phyloP scores from a whole-genome alignment of 768 basidiomycete species.

The Lactarius akahatsu region DNA sequence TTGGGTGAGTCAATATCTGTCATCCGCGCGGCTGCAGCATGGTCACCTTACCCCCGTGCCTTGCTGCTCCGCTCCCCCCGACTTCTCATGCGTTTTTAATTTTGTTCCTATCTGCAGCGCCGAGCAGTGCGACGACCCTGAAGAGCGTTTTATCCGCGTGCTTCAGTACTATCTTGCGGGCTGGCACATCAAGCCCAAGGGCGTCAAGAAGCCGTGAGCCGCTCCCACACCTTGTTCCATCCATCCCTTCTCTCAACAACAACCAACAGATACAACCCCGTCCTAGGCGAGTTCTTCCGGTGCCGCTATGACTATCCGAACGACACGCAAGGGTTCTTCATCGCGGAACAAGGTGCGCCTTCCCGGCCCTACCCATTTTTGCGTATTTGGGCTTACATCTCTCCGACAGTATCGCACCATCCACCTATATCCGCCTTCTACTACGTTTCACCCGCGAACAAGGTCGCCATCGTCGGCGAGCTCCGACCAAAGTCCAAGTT shows the following conservation, averaged over 20 bases:
- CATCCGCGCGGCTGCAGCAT: slow-evolving; percentile 14
- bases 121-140: slow-evolving; percentile 73
- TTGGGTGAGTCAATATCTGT: slow-evolving; percentile 63
- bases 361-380: not conserved
- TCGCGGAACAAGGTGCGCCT: slow-evolving; percentile 85
- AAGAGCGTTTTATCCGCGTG: slow-evolving; percentile 89
- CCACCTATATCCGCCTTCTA: slow-evolving; percentile 95
- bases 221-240: slow-evolving; percentile 5
- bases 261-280: slow-evolving; percentile 75
- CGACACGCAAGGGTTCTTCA: slow-evolving; percentile 91
- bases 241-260: slow-evolving; percentile 5
- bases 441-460: slow-evolving; percentile 91
- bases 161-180: slow-evolving; percentile 96
- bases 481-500: slow-evolving; percentile 95
- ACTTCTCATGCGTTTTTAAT: slow-evolving; percentile 13
- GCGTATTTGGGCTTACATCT: not conserved
- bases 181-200: slow-evolving; percentile 99
- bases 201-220: slow-evolving; percentile 96
- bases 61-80: not conserved
- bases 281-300: slow-evolving; percentile 97
- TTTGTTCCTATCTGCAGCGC: slow-evolving; percentile 50
- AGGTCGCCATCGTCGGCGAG: slow-evolving; percentile 85
- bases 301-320: slow-evolving; percentile 92
- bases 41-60: too few relatives aligned
- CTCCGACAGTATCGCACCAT: slow-evolving; percentile 79